Evolutionary conservation across 768 basidiomycete genomes (phyloP), one percentile per base, ranked within the genome.

Genomic region (Kwoniella mangroviensis): DNA sequence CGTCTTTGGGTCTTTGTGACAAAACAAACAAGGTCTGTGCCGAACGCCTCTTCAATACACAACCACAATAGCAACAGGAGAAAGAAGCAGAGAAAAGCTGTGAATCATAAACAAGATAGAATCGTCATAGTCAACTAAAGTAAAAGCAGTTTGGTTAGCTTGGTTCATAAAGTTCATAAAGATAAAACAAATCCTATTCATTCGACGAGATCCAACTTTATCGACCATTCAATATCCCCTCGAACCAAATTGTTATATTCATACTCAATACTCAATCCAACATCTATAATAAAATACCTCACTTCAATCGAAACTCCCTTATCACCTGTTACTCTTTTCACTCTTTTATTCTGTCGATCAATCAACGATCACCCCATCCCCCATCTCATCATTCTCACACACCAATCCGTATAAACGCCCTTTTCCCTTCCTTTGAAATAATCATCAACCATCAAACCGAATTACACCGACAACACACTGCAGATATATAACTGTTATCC

Each of bases 401-500:
- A 55, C 12, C 54, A n/a, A 21, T 51, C 15, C 54, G n/a, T 24
- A 19, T 55, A 24, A 57, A 26, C 22, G 11, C 56, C 56, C 26
- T 57, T 57, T 57, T 34, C 56, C 56, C 53, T n/a, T 60, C 58
- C 58, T 60, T 60, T 60, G 40, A 60, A 42, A n/a, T 17, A 28
- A 2, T 13, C 12, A 12, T n/a, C 42, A 4, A 60, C 58, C 34
- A 60, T 42, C 41, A 57, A 24, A 57, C 56, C 56, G 56, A 57
- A 57, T 57, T 57, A 57, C 26, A 54, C n/a, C n/a, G 24, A 54
- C 11, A 51, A 22, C 53, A 13, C 12, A 49, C 19, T 4, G 3
- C 2, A 13, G 5, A 49, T 19, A 49, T 54, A 24, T 24, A 54
- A 60, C 58, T 19, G 42, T 41, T 22, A 60, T 24, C 22, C 58